Base-by-base conservation (phyloP, 352 stramenopile species). In the Phytophthora capsici region DNA sequence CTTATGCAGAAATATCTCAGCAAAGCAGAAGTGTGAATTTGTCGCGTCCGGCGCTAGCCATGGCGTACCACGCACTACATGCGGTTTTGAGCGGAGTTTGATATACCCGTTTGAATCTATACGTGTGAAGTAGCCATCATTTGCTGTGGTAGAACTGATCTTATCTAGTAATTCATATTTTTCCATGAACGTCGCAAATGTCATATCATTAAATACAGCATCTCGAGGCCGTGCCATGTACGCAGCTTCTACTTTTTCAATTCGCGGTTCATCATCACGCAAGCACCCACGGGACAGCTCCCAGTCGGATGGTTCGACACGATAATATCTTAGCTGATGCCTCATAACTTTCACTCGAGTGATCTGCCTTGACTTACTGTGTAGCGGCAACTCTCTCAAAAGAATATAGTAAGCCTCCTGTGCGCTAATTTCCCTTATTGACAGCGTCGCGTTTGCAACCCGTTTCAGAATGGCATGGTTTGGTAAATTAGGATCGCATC, bases 311-410 rank as follows among this genome's bases (percentile, higher is more conserved):
- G 49, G 49, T 19, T 58, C 49, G 0, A 66, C 41, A 12, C 58
- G 48, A 26, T 66, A 66, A 30, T 45, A 48, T 7, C 58, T 40
- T 0, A 9, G 26, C n/a, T 36, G 0, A 22, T 59, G 58, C 57
- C 34, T 16, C 16, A 40, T 59, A 6, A 66, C 14, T 19, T 66
- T 66, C 3, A 47, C 16, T 3, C 25, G 25, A 28, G 25, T 28
- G 6, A 66, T 17, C 6, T 14, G 40, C 2, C 48, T 16, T 4
- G 40, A 59, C 44, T 55, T 66, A 17, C 57, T 47, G 16, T 41
- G 54, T 25, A 58, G 53, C 6, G 13, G 40, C 7, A 59, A 13
- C 14, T 25, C 54, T 38, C 45, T 20, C 8, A 40, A 25, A 1
- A 52, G 10, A 13, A 40, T 52, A n/a, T 52, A 52, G 8, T 40